These are phyloP conservation scores for Dactylellina haptotyla DNA, from an alignment of 2,329 filamentous ascomycete genomes.

Conservation along the genomic window DNA sequence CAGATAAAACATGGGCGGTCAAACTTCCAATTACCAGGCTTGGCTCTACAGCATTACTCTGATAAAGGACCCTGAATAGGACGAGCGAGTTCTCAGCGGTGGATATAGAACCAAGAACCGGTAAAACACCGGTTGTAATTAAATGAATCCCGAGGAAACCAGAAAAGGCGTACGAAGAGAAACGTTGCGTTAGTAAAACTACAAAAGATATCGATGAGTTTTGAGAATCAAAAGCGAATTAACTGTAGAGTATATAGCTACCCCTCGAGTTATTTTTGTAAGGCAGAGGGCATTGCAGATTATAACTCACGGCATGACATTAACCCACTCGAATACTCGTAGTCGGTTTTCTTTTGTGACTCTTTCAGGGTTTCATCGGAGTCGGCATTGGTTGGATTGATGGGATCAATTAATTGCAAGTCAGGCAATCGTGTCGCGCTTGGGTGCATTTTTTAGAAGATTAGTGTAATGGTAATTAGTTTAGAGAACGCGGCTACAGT, in stretches of 20 bases:
- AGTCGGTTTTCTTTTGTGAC: too few species aligned
- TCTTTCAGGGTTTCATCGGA: too few species aligned
- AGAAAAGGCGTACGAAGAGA: slow-evolving; percentile 85
- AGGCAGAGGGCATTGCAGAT: not conserved
- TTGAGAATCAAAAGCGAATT: slow-evolving; percentile 9
- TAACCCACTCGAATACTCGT: too few species aligned
- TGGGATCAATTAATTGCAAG: not conserved
- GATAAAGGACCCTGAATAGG: slow-evolving; percentile 90
- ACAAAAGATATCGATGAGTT: not conserved
- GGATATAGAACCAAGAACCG: slow-evolving; percentile 77
- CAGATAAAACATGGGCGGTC: slow-evolving; percentile 78
- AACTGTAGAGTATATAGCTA: too few species aligned
- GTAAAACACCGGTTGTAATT: slow-evolving; percentile 82
- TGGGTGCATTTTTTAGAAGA: too few species aligned
- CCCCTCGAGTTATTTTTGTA: too few species aligned
- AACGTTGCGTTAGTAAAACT: slow-evolving; percentile 83
- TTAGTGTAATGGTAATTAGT: too few species aligned
- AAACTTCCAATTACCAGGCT: slow-evolving; percentile 80
- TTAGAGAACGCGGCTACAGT: not conserved
- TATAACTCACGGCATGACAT: not conserved
- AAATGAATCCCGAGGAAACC: slow-evolving; percentile 81
- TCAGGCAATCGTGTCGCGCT: too few species aligned
- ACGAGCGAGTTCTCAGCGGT: slow-evolving; percentile 86
- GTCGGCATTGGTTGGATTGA: too few species aligned
- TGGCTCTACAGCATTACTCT: slow-evolving; percentile 79